Evolutionary conservation across 495 filamentous ascomycete genomes (phyloP).

Genomic region (Cercophora newfieldiana): DNA sequence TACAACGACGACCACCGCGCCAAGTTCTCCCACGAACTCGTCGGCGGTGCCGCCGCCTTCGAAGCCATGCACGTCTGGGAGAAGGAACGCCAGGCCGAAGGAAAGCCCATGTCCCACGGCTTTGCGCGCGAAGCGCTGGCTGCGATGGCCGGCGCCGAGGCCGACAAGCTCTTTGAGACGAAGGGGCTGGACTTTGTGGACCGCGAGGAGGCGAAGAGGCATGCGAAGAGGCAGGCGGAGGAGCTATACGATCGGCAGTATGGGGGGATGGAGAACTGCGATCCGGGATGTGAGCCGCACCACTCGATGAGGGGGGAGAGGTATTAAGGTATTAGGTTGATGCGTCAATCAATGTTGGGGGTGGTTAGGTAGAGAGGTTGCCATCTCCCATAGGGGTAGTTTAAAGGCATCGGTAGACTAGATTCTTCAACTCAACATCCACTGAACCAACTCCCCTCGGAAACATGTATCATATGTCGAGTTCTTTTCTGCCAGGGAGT

Average conservation of each 20-base stretch:
- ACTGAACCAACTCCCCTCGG: no score
- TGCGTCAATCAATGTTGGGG: not conserved
- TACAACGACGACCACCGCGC: constrained; percentile 51
- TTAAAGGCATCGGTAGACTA: no score
- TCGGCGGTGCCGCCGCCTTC: constrained; percentile 76
- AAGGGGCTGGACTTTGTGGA: constrained; percentile 73
- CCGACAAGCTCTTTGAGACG: constrained; percentile 77
- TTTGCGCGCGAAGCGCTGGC: constrained; percentile 78
- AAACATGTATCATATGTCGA: no score
- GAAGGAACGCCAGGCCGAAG: constrained; percentile 70
- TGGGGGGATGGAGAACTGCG: constrained; percentile 46
- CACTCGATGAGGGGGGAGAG: not conserved
- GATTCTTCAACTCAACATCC: no score
- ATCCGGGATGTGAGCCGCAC: constrained; percentile 46
- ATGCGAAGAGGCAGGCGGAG: constrained; percentile 66
- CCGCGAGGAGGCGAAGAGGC: constrained; percentile 62
- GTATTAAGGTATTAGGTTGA: not conserved
- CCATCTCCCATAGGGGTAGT: no score
- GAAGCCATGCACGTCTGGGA: constrained; percentile 80
- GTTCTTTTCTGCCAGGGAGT: no score
- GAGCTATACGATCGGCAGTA: constrained; percentile 63
- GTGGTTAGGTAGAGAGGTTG: not conserved
- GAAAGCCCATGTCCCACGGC: constrained; percentile 67
- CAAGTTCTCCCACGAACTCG: constrained; percentile 69
- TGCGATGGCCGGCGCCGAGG: constrained; percentile 69